Conservation (phyloP, 352 stramenopile species). For the Phytophthora parvispora region DNA sequence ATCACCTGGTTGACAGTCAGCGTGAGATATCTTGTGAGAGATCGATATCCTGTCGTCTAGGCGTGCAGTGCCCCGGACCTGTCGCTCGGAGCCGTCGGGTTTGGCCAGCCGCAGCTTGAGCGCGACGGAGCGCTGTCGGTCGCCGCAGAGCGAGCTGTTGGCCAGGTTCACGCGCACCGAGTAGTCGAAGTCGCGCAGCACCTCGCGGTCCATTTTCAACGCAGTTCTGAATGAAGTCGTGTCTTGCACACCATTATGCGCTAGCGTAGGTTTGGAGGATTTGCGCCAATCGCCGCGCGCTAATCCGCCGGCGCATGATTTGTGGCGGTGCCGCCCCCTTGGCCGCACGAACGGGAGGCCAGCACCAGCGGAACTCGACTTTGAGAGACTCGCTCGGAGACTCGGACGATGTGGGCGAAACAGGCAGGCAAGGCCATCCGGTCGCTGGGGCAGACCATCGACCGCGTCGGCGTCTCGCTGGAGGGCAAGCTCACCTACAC, state of each 20-base stretch:
- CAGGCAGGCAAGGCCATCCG: constrained; percentile 87
- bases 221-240: no score
- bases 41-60: neutral
- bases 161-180: constrained; percentile 75
- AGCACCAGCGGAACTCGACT: constrained; percentile 50
- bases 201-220: constrained; percentile 15
- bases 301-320: constrained; percentile 9
- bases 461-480: constrained; percentile 87
- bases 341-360: constrained; percentile 38
- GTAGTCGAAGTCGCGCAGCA: constrained; percentile 78
- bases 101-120: constrained; percentile 65
- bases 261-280: neutral
- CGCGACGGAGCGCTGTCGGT: constrained; percentile 47
- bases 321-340: constrained; percentile 21
- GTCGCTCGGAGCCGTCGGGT: constrained; percentile 36
- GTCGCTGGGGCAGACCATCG: constrained; percentile 86
- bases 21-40: neutral
- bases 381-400: constrained; percentile 34
- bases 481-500: constrained; percentile 88
- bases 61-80: constrained; percentile 26
- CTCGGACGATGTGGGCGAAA: constrained; percentile 64
- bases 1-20: constrained; percentile 44
- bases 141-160: constrained; percentile 64
- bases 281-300: neutral
- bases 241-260: constrained; percentile 15